These are phyloP conservation scores for Polymyxa betae DNA, from an alignment of 208 protist genomes.

Conservation along the genomic window DNA sequence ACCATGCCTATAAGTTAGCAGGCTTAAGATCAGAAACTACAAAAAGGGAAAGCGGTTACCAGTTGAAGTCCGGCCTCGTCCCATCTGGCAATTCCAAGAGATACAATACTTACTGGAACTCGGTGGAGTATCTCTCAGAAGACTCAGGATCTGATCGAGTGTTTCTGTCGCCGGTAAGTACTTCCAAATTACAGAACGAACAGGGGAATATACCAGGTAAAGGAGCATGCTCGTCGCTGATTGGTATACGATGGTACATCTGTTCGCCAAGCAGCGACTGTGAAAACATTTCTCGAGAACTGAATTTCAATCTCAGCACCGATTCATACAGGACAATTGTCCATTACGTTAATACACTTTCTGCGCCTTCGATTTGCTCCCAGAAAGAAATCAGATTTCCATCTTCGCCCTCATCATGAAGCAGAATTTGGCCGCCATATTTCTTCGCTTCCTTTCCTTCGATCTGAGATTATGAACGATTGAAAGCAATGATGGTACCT, in stretches of 20 bases:
- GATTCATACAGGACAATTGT: not conserved
- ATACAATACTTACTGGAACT: not conserved
- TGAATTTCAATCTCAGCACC: not conserved
- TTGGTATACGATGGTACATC: slow-evolving; percentile 50
- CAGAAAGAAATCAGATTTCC: slow-evolving; percentile 43
- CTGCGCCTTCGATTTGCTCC: not conserved
- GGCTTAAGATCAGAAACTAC: not conserved
- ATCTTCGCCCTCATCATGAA: slow-evolving; percentile 32
- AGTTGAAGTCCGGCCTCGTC: slow-evolving; percentile 11
- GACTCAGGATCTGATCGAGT: slow-evolving; percentile 10
- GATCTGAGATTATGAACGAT: not conserved
- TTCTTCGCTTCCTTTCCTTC: slow-evolving; percentile 9
- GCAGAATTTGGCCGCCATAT: slow-evolving; percentile 7
- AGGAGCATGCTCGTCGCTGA: slow-evolving; percentile 29
- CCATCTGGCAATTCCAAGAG: slow-evolving; percentile 44
- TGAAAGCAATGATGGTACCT: not conserved
- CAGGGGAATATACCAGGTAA: not conserved
- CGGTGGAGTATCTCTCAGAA: slow-evolving; percentile 20
- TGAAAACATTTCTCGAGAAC: slow-evolving; percentile 24
- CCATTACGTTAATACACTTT: slow-evolving; percentile 3
- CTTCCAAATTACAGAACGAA: not conserved
- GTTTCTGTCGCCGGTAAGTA: not conserved
- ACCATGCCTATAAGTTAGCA: slow-evolving; percentile 3
- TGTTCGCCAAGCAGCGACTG: slow-evolving; percentile 45
- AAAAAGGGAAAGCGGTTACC: not conserved